Evolutionary conservation across 192 early-diverging fungal species (phyloP).

Genomic region (Backusella tarrabulga): DNA sequence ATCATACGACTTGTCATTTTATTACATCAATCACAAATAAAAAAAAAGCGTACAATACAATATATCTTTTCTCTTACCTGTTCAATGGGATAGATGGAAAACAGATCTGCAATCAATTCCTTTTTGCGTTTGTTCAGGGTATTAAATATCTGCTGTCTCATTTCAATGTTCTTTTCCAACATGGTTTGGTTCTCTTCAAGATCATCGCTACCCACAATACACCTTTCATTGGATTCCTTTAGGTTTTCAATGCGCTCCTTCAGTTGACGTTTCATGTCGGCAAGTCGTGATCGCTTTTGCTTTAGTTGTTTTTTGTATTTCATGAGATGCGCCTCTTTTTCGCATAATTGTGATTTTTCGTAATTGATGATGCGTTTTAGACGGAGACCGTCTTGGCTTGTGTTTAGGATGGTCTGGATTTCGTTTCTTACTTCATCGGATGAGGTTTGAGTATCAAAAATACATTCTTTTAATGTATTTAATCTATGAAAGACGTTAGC

Average conservation of each 20-base stretch:
- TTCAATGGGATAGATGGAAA: constrained; percentile 59
- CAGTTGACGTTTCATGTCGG: neutral
- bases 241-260: neutral
- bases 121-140: constrained; percentile 38
- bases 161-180: constrained; percentile 27
- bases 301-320: constrained; percentile 10
- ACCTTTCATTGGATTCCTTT: neutral
- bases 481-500: constrained; percentile 5
- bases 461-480: constrained; percentile 33
- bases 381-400: constrained; percentile 8
- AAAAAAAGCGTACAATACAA: neutral
- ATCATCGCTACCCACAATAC: neutral
- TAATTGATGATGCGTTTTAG: neutral
- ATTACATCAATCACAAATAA: constrained; percentile 15
- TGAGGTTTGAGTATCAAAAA: constrained; percentile 35
- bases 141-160: constrained; percentile 20
- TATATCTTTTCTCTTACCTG: constrained; percentile 32
- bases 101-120: constrained; percentile 57
- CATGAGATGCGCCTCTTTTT: neutral
- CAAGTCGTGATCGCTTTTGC: neutral
- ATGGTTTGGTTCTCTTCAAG: constrained; percentile 21
- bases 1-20: constrained; percentile 36
- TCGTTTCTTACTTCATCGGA: constrained; percentile 24
- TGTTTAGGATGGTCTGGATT: constrained; percentile 19
- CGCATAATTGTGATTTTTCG: neutral